These are phyloP conservation scores for Pseudocohnilembus persalinus DNA, from an alignment of 169 alveolate genomes.

Conservation along the genomic window DNA sequence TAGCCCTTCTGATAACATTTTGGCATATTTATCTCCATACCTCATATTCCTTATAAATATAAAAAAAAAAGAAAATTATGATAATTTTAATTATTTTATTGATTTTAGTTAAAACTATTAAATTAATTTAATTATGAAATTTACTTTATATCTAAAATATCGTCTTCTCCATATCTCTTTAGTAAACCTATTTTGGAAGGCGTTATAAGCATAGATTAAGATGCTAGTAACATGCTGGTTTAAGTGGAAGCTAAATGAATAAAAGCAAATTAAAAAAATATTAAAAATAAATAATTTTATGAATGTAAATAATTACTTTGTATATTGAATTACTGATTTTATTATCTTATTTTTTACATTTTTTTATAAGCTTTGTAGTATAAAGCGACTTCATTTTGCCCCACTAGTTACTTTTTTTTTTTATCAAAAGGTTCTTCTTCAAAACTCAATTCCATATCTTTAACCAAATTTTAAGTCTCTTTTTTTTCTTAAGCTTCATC, in stretches of 20 bases:
- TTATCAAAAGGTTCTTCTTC: neutral
- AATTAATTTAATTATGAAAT: neutral
- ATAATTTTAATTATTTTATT: neutral
- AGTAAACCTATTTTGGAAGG: conserved; percentile 20
- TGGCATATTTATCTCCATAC: conserved; percentile 42
- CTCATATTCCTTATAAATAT: conserved; percentile 1
- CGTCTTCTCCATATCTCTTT: conserved; percentile 8
- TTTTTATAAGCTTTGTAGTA: too few species aligned
- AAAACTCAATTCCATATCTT: neutral
- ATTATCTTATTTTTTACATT: too few species aligned
- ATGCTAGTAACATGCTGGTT: neutral
- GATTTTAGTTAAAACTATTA: neutral
- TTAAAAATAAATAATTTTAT: too few species aligned
- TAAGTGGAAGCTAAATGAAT: neutral
- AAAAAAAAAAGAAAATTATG: neutral
- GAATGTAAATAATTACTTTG: neutral
- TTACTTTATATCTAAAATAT: conserved; percentile 12
- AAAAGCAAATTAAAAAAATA: neutral
- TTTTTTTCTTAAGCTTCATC: neutral
- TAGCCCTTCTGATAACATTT: conserved; percentile 35
- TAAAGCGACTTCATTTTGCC: neutral
- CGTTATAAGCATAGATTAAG: neutral
- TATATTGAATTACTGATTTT: neutral
- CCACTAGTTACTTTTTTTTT: neutral
- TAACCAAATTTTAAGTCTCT: neutral